These are phyloP conservation scores for Ramaria rubella DNA, from an alignment of 768 basidiomycete species.

Conservation along the genomic window DNA sequence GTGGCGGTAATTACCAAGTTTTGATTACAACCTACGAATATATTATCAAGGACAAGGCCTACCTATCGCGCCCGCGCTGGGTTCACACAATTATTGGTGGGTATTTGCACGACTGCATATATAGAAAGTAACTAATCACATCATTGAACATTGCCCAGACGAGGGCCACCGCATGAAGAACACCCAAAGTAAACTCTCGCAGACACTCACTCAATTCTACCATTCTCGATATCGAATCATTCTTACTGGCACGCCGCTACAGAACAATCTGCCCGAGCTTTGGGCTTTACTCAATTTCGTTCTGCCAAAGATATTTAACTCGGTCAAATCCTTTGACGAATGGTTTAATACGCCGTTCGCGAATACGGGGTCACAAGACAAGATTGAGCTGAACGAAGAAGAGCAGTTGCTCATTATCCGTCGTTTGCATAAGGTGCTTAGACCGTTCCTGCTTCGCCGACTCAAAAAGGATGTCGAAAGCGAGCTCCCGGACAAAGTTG, in stretches of 20 bases:
- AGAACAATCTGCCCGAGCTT: slow-evolving; percentile 94
- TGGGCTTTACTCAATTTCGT: slow-evolving; percentile 96
- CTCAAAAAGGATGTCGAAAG: slow-evolving; percentile 96
- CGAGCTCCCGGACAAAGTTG: slow-evolving; percentile 94
- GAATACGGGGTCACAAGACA: slow-evolving; percentile 94
- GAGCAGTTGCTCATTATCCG: slow-evolving; percentile 96
- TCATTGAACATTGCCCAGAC: slow-evolving; percentile 36
- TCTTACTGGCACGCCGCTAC: slow-evolving; percentile 90
- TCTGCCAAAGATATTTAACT: slow-evolving; percentile 94
- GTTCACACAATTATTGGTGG: slow-evolving; percentile 93
- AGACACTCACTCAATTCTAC: slow-evolving; percentile 88
- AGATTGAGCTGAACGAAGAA: slow-evolving; percentile 99
- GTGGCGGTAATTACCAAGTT: slow-evolving; percentile 82
- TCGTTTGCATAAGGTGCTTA: slow-evolving; percentile 90
- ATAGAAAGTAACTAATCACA: neutral
- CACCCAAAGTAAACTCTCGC: slow-evolving; percentile 79
- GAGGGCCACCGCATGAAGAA: slow-evolving; percentile 99
- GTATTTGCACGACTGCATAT: slow-evolving; percentile 24
- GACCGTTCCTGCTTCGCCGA: slow-evolving; percentile 87
- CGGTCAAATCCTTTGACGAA: slow-evolving; percentile 97
- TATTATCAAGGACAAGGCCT: slow-evolving; percentile 93
- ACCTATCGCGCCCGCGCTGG: slow-evolving; percentile 89
- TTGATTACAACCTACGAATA: slow-evolving; percentile 94
- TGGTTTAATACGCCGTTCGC: slow-evolving; percentile 99
- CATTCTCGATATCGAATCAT: slow-evolving; percentile 91